Conservation (phyloP, 1,284 basidiomycete genomes). For the Rhizoctonia solani region DNA sequence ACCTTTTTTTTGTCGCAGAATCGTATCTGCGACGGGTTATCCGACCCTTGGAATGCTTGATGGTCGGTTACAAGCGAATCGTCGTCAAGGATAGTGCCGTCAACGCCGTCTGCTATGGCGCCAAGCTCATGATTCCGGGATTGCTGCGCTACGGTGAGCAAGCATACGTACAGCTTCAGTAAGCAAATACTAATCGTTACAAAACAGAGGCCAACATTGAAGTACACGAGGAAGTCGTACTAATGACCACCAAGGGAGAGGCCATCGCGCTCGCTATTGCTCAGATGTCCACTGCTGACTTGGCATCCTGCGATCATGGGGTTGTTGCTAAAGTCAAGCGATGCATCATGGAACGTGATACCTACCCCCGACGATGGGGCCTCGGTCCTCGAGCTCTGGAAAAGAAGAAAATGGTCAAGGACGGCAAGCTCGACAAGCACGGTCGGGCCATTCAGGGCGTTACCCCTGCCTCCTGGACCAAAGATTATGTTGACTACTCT, state of each 20-base stretch:
- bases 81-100: conserved; percentile 99
- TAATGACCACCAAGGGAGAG: conserved; percentile 99
- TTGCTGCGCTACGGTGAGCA: conserved; percentile 76
- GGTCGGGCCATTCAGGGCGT: conserved; percentile 90
- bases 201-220: conserved; percentile 84
- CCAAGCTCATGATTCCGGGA: conserved; percentile 99
- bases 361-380: conserved; percentile 98
- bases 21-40: conserved; percentile 96
- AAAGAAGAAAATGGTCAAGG: conserved; percentile 98
- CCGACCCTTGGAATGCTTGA: conserved; percentile 90
- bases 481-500: conserved; percentile 90
- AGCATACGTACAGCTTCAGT: neutral
- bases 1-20: conserved; percentile 57
- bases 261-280: conserved; percentile 96
- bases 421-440: conserved; percentile 94
- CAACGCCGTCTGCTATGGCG: conserved; percentile 99
- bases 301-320: conserved; percentile 97
- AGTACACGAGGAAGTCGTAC: conserved; percentile 94
- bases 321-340: conserved; percentile 99
- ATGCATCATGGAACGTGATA: conserved; percentile 99
- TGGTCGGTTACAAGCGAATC: conserved; percentile 97
- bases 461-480: conserved; percentile 90
- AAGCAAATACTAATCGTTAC: neutral
- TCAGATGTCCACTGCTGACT: conserved; percentile 99
- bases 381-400: conserved; percentile 94